Base-by-base conservation (phyloP, 192 early-diverging fungal genomes). In the Umbelopsis isabellina region DNA sequence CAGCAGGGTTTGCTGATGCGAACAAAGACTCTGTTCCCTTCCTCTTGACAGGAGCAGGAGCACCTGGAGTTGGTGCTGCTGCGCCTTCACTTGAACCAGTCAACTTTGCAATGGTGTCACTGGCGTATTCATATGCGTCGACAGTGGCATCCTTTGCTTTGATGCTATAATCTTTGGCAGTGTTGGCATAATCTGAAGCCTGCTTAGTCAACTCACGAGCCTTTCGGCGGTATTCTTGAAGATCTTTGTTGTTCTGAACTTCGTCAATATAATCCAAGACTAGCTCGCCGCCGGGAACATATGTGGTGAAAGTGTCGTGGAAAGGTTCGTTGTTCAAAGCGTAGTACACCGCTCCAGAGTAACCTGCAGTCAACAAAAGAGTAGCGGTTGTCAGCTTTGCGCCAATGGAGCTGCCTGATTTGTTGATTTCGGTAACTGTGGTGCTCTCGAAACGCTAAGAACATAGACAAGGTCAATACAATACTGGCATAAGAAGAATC, bases 201-300 rank as follows among this genome's bases (percentile, higher is more conserved):
- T 68, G 66, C 18, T 72, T 48, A 10, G 82, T 67, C 71, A 25
- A 10, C 76, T 73, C 72, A 80, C 73, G 15, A 71, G 55, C 68
- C 47, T 77, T 67, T 18, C 72, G 22, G 45, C 52, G 69, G 35
- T 75, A 75, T 4, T 22, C 20, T 16, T 72, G 66, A 48, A 76
- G 55, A 70, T 81, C 79, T 23, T 82, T 71, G 70, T 82, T 86
- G 46, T 79, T 79, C 22, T 83, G 71, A 33, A 86, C 70, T 67
- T 85, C 77, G 41, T 81, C 75, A 25, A 84, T 80, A 67, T 83
- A 83, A 53, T 82, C 77, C 66, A 87, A 77, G 45, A 85, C 75
- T 58, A 77, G 74, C 41, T 80, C 69, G 48, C 79, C 88, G 10
- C 87, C 86, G 50, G 87, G 90, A 46, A 91, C 82, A 67, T 83